Evolutionary conservation across 805 yeast species (phyloP).

Genomic region (Brettanomyces nanus): DNA sequence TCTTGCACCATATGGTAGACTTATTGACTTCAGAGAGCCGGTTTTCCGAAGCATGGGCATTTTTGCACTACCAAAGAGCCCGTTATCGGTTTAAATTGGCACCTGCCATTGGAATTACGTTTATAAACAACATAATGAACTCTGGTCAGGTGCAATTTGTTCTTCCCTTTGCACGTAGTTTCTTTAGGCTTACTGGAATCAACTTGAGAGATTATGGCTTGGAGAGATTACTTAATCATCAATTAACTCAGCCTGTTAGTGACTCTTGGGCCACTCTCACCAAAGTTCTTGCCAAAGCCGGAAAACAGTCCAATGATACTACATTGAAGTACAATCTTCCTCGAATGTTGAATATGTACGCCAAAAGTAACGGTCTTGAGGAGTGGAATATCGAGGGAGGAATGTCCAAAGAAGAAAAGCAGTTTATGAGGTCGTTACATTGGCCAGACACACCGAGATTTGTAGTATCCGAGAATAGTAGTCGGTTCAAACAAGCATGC

Average conservation of each 20-base stretch:
- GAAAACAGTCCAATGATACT: not conserved
- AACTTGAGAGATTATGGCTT: not conserved
- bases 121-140: constrained; percentile 4
- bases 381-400: not conserved
- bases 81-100: not conserved
- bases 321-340: not conserved
- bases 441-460: not conserved
- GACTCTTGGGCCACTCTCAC: not conserved
- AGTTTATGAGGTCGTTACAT: not conserved
- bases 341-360: not conserved
- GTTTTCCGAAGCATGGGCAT: constrained; percentile 8
- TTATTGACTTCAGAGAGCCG: constrained; percentile 3
- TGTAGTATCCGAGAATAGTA: not conserved
- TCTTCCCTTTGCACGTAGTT: constrained; percentile 1
- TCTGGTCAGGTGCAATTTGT: constrained; percentile 1
- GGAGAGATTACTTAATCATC: not conserved
- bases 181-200: not conserved
- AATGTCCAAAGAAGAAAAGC: not conserved
- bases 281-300: not conserved
- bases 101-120: constrained; percentile 3
- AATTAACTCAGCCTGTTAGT: not conserved
- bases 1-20: not conserved
- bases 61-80: not conserved
- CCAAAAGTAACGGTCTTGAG: not conserved
- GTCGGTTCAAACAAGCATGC: not conserved